Evolutionary conservation across 805 yeast species (phyloP).

Genomic region (Cyberlindnera subsufficiens): DNA sequence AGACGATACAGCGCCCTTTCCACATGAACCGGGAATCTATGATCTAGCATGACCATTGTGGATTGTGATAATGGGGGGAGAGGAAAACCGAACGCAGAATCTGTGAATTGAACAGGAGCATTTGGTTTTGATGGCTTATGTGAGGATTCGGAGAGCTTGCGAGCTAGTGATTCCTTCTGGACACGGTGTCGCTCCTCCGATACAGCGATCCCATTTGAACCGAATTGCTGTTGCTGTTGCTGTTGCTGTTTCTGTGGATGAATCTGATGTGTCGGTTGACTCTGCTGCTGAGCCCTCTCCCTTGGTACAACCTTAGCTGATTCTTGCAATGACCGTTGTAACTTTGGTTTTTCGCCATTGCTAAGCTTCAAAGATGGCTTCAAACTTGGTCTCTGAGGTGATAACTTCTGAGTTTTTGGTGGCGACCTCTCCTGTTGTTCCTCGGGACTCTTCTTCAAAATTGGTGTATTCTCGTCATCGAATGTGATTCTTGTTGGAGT

Average conservation of each 20-base stretch:
- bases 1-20: slow-evolving; percentile 93
- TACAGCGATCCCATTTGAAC: neutral
- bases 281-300: neutral
- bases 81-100: slow-evolving; percentile 85
- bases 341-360: slow-evolving; percentile 2
- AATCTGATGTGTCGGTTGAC: neutral
- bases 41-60: slow-evolving; percentile 74
- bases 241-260: neutral
- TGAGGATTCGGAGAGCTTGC: slow-evolving; percentile 25
- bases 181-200: slow-evolving; percentile 16
- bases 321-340: slow-evolving; percentile 12
- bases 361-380: slow-evolving; percentile 9
- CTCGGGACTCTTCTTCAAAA: neutral
- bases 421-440: slow-evolving; percentile 2
- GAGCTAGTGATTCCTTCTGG: slow-evolving; percentile 15
- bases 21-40: slow-evolving; percentile 88
- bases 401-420: neutral
- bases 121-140: slow-evolving; percentile 39
- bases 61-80: slow-evolving; percentile 75
- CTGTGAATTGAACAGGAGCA: slow-evolving; percentile 56
- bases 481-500: slow-evolving; percentile 6
- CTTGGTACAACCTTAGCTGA: slow-evolving; percentile 16
- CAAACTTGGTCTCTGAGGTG: slow-evolving; percentile 16
- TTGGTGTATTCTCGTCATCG: slow-evolving; percentile 12
- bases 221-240: neutral